Evolutionary conservation across 768 basidiomycete species (phyloP).

Genomic region (Stropharia rugosoannulata): DNA sequence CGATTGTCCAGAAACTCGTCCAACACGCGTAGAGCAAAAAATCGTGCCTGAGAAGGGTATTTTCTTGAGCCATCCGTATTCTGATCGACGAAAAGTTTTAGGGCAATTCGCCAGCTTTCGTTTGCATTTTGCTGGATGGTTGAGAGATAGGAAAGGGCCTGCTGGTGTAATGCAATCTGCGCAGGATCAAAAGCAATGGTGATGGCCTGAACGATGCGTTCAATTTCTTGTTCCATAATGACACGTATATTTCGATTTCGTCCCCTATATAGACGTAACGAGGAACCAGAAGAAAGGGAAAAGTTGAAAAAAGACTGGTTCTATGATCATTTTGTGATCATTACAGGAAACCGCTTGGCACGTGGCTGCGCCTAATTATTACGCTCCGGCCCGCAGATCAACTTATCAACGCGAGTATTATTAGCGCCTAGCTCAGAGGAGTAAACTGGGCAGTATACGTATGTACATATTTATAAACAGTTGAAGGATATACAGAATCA

Average conservation of each 20-base stretch:
- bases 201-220: constrained; percentile 82
- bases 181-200: constrained; percentile 82
- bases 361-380: constrained; percentile 15
- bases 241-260: constrained; percentile 20
- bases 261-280: constrained; percentile 7
- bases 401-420: not conserved
- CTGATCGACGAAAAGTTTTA: constrained; percentile 68
- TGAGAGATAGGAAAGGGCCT: constrained; percentile 83
- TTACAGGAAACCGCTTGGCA: constrained; percentile 11
- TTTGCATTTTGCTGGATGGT: constrained; percentile 74
- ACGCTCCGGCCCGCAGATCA: not conserved
- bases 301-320: constrained; percentile 20
- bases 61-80: constrained; percentile 61
- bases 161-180: constrained; percentile 71
- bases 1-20: constrained; percentile 83
- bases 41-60: constrained; percentile 70
- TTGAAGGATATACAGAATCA: too few relatives aligned
- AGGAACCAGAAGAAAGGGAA: constrained; percentile 17
- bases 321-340: constrained; percentile 7
- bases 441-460: too few relatives aligned
- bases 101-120: constrained; percentile 79
- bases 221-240: constrained; percentile 72
- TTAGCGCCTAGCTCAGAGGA: too few relatives aligned
- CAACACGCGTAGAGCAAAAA: constrained; percentile 77
- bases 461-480: too few relatives aligned